Conservation (phyloP, 176 grass and related monocot genomes). For the Guadua angustifolia region DNA sequence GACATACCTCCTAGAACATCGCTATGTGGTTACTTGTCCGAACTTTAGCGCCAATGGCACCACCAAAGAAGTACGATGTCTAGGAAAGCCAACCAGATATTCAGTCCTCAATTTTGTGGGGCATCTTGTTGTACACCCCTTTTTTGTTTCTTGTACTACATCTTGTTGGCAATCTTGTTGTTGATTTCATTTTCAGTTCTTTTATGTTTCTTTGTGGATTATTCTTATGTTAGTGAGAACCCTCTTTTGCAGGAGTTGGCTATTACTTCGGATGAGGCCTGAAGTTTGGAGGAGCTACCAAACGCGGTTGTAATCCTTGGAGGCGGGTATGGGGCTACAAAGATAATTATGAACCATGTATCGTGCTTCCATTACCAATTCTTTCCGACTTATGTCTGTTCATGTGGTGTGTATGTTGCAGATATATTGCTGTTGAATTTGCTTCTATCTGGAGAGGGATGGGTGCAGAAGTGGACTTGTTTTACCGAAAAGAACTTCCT, state of each 20-base stretch:
- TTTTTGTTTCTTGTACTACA: no score
- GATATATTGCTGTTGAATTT: conserved; percentile 98
- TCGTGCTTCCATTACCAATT: conserved; percentile 3
- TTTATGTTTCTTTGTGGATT: neutral
- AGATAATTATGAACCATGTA: neutral
- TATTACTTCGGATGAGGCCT: conserved; percentile 97
- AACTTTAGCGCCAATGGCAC: no score
- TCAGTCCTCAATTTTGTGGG: no score
- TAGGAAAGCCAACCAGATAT: no score
- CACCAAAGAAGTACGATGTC: no score
- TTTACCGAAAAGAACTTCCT: conserved; percentile 85
- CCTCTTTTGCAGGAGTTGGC: conserved; percentile 72
- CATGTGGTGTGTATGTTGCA: conserved; percentile 27
- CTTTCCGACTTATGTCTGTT: conserved; percentile 8
- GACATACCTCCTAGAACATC: no score
- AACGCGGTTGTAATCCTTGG: conserved; percentile 85
- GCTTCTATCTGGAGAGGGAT: conserved; percentile 96
- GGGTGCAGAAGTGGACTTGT: conserved; percentile 88
- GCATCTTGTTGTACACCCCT: no score
- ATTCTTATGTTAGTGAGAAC: neutral
- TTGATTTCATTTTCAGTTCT: neutral
- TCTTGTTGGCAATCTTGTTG: no score
- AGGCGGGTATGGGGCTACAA: conserved; percentile 65
- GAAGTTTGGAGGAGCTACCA: conserved; percentile 95
- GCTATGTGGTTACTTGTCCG: no score